Conservation (phyloP, 805 yeast genomes). For the Zygotorulaspora chibaensis region DNA sequence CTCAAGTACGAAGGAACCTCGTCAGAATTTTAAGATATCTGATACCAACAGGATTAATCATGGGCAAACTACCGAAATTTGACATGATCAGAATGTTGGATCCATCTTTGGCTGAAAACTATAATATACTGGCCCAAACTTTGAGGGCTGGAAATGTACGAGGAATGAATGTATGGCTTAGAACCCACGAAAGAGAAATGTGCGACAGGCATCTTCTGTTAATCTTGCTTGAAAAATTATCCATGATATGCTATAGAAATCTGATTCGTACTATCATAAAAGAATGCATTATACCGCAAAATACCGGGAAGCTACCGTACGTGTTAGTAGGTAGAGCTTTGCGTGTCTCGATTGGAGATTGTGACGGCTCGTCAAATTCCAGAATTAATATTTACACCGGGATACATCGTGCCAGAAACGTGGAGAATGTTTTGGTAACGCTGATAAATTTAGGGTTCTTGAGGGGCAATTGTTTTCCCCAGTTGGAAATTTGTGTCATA, state of each 20-base stretch:
- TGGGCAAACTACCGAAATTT: slow-evolving; percentile 50
- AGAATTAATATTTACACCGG: slow-evolving; percentile 21
- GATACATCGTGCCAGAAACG: slow-evolving; percentile 23
- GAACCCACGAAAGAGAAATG: slow-evolving; percentile 32
- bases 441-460: slow-evolving; percentile 30
- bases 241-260: slow-evolving; percentile 42
- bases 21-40: slow-evolving; percentile 44
- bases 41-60: slow-evolving; percentile 48
- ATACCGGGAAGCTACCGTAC: slow-evolving; percentile 29
- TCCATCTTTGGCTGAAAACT: slow-evolving; percentile 32
- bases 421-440: slow-evolving; percentile 30
- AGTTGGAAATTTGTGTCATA: slow-evolving; percentile 28
- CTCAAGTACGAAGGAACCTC: slow-evolving; percentile 20
- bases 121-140: slow-evolving; percentile 37
- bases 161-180: slow-evolving; percentile 33
- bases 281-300: slow-evolving; percentile 17
- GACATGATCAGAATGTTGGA: slow-evolving; percentile 24
- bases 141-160: slow-evolving; percentile 43
- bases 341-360: slow-evolving; percentile 18
- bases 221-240: slow-evolving; percentile 40
- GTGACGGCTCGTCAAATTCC: too few species aligned
- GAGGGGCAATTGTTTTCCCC: slow-evolving; percentile 35
- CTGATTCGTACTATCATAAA: slow-evolving; percentile 22
- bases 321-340: slow-evolving; percentile 19
- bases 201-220: slow-evolving; percentile 34